Percentiles rank a stretch among this genome's conserved stretches.
Conservation (phyloP, 1,139 yeast species). For the Lizanozyma gosingica region DNA sequence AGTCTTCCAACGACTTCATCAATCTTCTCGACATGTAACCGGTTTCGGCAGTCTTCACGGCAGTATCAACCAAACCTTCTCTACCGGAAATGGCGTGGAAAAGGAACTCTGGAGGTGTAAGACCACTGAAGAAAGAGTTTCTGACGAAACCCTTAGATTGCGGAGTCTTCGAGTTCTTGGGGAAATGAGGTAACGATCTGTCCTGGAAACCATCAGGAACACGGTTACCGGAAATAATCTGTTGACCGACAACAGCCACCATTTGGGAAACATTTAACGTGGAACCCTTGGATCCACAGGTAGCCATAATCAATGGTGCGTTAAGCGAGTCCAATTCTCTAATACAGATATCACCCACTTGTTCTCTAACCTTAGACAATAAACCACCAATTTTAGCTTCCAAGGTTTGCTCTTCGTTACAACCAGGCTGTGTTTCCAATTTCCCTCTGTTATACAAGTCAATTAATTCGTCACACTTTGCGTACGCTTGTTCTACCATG, state of each 20-base stretch:
- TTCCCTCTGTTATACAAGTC: conserved; percentile 73
- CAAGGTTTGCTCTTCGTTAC: conserved; percentile 95
- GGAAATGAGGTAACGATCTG: conserved; percentile 94
- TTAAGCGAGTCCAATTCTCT: conserved; percentile 81
- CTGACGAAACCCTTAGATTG: conserved; percentile 97
- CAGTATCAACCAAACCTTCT: conserved; percentile 98
- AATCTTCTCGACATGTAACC: conserved; percentile 99
- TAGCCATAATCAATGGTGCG: conserved; percentile 98
- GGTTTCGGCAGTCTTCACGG: conserved; percentile 98
- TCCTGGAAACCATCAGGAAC: conserved; percentile 99
- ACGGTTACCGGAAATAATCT: conserved; percentile 96
- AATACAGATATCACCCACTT: conserved; percentile 97
- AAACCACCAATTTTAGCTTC: conserved; percentile 97
- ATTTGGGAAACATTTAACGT: conserved; percentile 96
- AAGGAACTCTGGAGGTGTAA: conserved; percentile 92
- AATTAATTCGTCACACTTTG: conserved; percentile 87
- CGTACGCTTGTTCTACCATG: conserved; percentile 86
- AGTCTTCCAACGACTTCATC: conserved; percentile 96
- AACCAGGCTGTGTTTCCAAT: conserved; percentile 97
- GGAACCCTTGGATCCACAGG: conserved; percentile 98
- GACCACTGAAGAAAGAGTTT: conserved; percentile 89
- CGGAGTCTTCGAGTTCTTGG: conserved; percentile 92
- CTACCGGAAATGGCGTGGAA: conserved; percentile 99
- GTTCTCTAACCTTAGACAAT: conserved; percentile 94
- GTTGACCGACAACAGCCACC: conserved; percentile 99